A percentile compares a stretch with the other conserved stretches of the same genome.
These are phyloP conservation scores for Penicillium sp. DNA, from an alignment of 2,329 filamentous ascomycete genomes.

Conservation along the genomic window DNA sequence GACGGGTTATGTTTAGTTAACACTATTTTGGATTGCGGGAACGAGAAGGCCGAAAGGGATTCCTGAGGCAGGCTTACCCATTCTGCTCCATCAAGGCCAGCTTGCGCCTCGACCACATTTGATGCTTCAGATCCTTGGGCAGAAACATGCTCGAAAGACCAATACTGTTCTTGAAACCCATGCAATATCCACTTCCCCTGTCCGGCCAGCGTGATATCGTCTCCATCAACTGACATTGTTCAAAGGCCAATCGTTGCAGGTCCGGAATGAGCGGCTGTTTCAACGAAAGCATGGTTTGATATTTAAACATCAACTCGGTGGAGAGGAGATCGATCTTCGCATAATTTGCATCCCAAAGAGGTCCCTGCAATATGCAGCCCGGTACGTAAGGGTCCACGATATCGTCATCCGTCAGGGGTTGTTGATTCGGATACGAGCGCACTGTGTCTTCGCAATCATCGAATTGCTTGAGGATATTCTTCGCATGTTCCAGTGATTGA, in stretches of 20 bases:
- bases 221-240: conserved; percentile 79
- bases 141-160: conserved; percentile 79
- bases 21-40: not conserved
- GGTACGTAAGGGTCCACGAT: conserved; percentile 76
- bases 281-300: conserved; percentile 68
- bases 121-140: conserved; percentile 73
- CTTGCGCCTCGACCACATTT: conserved; percentile 79
- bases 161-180: conserved; percentile 76
- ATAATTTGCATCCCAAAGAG: conserved; percentile 76
- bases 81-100: conserved; percentile 77
- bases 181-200: conserved; percentile 71
- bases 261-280: conserved; percentile 60
- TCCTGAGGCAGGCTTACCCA: conserved; percentile 66
- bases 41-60: not conserved
- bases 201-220: conserved; percentile 74
- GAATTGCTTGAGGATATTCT: conserved; percentile 65
- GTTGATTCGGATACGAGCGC: conserved; percentile 64
- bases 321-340: conserved; percentile 78
- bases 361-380: conserved; percentile 71
- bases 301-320: conserved; percentile 79
- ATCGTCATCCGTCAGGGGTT: conserved; percentile 63
- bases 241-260: conserved; percentile 67
- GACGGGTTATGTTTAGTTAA: conserved; percentile 13
- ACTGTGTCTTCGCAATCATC: conserved; percentile 68
- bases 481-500: conserved; percentile 49